phyloP scores from a whole-genome alignment of 2,329 filamentous ascomycete species.

The Thelonectria blattea region DNA sequence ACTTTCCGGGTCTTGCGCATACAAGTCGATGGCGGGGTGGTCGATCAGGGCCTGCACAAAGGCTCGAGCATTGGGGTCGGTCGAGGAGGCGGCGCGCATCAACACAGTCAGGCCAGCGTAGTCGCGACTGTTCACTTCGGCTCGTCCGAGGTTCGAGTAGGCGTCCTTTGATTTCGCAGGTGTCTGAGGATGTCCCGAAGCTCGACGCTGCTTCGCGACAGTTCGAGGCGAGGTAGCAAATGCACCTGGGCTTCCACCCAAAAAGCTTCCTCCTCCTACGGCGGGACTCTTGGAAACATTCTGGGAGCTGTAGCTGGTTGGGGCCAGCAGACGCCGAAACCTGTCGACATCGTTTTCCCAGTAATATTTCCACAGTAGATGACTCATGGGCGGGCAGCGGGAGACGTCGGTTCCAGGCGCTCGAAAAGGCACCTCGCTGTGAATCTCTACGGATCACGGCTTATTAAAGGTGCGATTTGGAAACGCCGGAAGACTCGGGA shows the following conservation, averaged over 20 bases:
- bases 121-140: conserved; percentile 86
- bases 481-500: conserved; percentile 43
- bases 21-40: conserved; percentile 83
- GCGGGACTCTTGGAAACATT: conserved; percentile 60
- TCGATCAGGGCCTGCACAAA: conserved; percentile 84
- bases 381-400: conserved; percentile 74
- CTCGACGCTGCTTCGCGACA: conserved; percentile 57
- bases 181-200: conserved; percentile 55
- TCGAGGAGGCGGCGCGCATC: conserved; percentile 82
- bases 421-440: conserved; percentile 84
- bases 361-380: conserved; percentile 94
- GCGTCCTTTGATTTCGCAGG: conserved; percentile 53
- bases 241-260: conserved; percentile 49
- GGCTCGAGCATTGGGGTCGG: conserved; percentile 67
- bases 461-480: conserved; percentile 77
- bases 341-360: conserved; percentile 97
- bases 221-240: conserved; percentile 57
- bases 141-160: conserved; percentile 52
- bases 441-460: conserved; percentile 84
- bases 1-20: conserved; percentile 86
- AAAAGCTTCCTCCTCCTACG: conserved; percentile 43
- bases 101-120: conserved; percentile 81
- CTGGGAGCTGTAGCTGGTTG: conserved; percentile 66
- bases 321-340: conserved; percentile 87
- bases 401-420: conserved; percentile 50